Percentiles rank a stretch among this genome's conserved stretches.
Conservation (phyloP, 2,329 filamentous ascomycete genomes). For the Pleochaeta shiraiana region DNA sequence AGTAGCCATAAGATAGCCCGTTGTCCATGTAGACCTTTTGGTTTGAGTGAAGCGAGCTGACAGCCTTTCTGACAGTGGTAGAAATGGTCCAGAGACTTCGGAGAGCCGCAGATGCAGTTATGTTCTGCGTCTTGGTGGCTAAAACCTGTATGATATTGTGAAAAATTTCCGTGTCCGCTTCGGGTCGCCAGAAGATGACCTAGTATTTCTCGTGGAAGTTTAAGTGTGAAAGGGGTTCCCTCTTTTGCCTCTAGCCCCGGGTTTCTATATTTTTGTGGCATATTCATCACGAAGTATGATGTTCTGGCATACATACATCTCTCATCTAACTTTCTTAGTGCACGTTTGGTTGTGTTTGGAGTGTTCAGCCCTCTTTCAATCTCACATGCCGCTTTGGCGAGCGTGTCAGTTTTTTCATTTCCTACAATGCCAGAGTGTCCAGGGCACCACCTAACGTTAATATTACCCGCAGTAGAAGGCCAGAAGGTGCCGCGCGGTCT, state of each 20-base stretch:
- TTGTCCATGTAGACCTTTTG: too few species aligned
- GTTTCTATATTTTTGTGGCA: too few species aligned
- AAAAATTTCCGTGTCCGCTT: not conserved
- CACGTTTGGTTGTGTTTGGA: too few species aligned
- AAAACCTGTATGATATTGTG: not conserved
- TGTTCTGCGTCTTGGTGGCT: not conserved
- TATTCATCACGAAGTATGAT: too few species aligned
- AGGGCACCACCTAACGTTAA: not conserved
- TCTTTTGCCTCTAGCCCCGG: too few species aligned
- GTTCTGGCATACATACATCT: too few species aligned
- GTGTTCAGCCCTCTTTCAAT: too few species aligned
- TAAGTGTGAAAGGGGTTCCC: not conserved
- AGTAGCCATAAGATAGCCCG: too few species aligned
- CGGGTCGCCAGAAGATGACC: too few species aligned
- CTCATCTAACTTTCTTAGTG: too few species aligned
- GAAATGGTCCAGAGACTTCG: not conserved
- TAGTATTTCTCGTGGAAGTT: not conserved
- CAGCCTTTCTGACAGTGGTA: not conserved
- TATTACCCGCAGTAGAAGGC: not conserved
- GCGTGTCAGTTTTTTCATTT: too few species aligned
- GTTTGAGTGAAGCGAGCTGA: not conserved
- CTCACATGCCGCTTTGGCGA: not conserved
- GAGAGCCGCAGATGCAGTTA: not conserved
- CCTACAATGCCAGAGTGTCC: too few species aligned
- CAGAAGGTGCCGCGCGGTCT: not conserved